Conservation (phyloP, 257 asterid genomes). For the Leonotis leonurus region DNA sequence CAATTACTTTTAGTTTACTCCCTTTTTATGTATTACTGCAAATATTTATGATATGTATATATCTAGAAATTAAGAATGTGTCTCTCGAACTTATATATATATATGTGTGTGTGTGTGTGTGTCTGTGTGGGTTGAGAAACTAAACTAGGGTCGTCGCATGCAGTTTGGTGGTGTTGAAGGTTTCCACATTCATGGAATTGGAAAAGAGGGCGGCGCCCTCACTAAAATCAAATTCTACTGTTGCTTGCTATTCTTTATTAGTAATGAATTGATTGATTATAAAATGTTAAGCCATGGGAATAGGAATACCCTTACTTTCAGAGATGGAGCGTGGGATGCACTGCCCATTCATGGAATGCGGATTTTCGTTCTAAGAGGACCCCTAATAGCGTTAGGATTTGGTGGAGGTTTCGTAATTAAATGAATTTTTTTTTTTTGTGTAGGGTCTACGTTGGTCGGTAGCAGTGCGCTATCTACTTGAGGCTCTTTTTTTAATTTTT, state of each 20-base stretch:
- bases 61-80: not conserved
- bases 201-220: constrained; percentile 22
- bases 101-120: not conserved
- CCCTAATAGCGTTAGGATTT: not conserved
- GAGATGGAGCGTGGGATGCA: constrained; percentile 28
- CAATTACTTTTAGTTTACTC: not conserved
- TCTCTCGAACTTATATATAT: too few species aligned
- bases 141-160: constrained; percentile 38
- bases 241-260: too few species aligned
- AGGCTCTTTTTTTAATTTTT: too few species aligned
- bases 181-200: constrained; percentile 58
- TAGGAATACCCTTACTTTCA: not conserved
- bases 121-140: not conserved
- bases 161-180: constrained; percentile 28
- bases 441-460: too few species aligned
- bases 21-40: not conserved
- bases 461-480: too few species aligned
- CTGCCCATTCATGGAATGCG: constrained; percentile 15
- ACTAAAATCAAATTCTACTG: not conserved
- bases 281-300: not conserved
- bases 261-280: not conserved
- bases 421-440: too few species aligned
- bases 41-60: not conserved
- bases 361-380: not conserved
- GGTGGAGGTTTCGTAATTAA: not conserved